Conservation (phyloP, 305 asterid genomes). For the Solanum hybrid region DNA sequence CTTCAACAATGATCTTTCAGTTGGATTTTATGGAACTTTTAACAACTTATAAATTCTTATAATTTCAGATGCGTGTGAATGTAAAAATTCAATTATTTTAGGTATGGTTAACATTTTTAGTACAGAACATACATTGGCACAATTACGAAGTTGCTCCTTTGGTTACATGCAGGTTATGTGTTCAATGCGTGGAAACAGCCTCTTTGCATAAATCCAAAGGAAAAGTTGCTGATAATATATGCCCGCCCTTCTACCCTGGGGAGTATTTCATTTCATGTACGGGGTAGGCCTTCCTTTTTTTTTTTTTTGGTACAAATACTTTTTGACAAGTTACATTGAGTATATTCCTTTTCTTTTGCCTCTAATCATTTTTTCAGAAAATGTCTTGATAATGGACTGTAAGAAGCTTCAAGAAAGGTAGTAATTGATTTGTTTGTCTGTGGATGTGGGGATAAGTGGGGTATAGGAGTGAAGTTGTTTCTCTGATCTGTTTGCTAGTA, state of each 20-base stretch:
- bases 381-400: background rate
- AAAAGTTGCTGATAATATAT: background rate
- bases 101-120: background rate
- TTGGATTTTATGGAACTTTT: background rate
- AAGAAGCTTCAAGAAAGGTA: slow-evolving; percentile 1
- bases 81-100: background rate
- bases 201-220: background rate
- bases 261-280: background rate
- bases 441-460: background rate
- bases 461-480: slow-evolving; percentile 1
- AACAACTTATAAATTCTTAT: background rate
- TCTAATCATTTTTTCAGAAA: background rate
- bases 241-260: background rate
- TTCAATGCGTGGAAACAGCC: background rate
- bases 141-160: background rate
- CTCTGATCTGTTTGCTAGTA: slow-evolving; percentile 1
- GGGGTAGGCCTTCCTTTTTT: background rate
- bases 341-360: background rate
- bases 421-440: background rate
- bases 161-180: background rate
- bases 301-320: background rate
- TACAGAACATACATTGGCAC: background rate
- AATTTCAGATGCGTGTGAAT: background rate
- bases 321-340: background rate
- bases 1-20: background rate